Base-by-base conservation (phyloP, 2,329 filamentous ascomycete species). In the Biscogniauxia mediterranea region DNA sequence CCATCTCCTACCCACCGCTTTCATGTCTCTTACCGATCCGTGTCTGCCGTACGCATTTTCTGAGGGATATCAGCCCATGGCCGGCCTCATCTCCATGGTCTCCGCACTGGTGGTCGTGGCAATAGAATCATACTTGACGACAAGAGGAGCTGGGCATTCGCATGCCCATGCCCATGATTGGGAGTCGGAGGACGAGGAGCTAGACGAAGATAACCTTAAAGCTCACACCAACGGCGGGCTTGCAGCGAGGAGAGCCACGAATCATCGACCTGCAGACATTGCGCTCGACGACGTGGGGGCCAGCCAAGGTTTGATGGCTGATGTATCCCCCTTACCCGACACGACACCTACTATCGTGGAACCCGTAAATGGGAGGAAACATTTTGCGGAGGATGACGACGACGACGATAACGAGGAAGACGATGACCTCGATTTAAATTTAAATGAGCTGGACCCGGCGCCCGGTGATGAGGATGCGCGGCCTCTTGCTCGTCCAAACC, bases 61-160 rank as follows among this genome's bases (percentile, higher is more conserved):
- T 73, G 72, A 89, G 64, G 84, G 85, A n/a, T 96, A 95, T 74
- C 85, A 83, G 54, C 91, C 91, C 5, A 88, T 96, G 73, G 87
- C 92, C 0, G 92, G 93, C 1, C 81, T 95, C 54, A 85, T 96
- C 54, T 90, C 91, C 59, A 94, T 96, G 90, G 76, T 88, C 9
- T 88, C 90, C 11, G 90, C 92, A n/a, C 82, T 96, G 61, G 79
- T 90, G 3, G 93, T 97, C 2, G 91, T 96, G 6, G 85, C 87
- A 1, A 84, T 97, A 57, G 94, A 98, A 75, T 96, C 95, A 78
- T 92, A 93, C 74, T 88, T 98, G 68, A 93, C 92, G 0, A 90
- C 89, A 1, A 78, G 85, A 59, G 86, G 86, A 52, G 87, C 86
- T 1, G 81, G 84, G 1, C 86, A 89, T 70, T 83, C 83, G 1